A percentile compares a stretch with the other conserved stretches of the same genome.
Evolutionary conservation across 768 basidiomycete species (phyloP).

Genomic region (Phaeotremella skinneri): DNA sequence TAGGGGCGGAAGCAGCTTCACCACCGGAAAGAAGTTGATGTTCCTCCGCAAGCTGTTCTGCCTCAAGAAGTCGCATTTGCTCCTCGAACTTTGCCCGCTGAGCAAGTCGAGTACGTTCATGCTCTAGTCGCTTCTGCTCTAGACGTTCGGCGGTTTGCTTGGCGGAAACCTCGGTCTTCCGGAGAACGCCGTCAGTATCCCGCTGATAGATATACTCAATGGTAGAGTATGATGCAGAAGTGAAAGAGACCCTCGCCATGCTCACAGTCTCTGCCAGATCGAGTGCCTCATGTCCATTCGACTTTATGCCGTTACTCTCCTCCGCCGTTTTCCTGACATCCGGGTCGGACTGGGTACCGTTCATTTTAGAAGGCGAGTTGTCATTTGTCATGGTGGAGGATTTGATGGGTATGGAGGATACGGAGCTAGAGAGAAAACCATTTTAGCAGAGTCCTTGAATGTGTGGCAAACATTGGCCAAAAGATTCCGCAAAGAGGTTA

Average conservation of each 20-base stretch:
- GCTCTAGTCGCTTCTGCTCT: constrained; percentile 82
- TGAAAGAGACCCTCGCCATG: neutral
- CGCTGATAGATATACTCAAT: too few species aligned
- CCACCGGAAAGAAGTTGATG: constrained; percentile 54
- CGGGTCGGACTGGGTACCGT: constrained; percentile 22
- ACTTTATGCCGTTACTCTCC: constrained; percentile 5
- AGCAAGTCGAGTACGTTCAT: constrained; percentile 80
- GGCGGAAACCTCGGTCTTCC: constrained; percentile 25
- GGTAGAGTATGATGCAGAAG: too few species aligned
- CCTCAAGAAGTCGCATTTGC: constrained; percentile 90
- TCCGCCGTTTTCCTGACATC: constrained; percentile 21
- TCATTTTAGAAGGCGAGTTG: constrained; percentile 19
- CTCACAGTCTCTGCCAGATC: constrained; percentile 44
- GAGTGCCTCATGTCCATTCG: constrained; percentile 42
- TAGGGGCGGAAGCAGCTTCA: constrained; percentile 39
- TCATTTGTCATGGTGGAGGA: constrained; percentile 20
- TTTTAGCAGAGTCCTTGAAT: neutral
- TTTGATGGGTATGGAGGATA: too few species aligned
- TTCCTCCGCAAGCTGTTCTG: constrained; percentile 73
- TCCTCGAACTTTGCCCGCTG: constrained; percentile 93
- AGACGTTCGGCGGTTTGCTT: constrained; percentile 60
- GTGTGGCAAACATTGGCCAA: too few species aligned
- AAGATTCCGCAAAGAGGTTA: too few species aligned
- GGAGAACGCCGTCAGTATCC: constrained; percentile 4
- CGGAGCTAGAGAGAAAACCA: constrained; percentile 10